Evolutionary conservation across 495 filamentous ascomycete species (phyloP), one percentile per base, ranked within the genome.

Genomic region (Margaritispora aquatica): DNA sequence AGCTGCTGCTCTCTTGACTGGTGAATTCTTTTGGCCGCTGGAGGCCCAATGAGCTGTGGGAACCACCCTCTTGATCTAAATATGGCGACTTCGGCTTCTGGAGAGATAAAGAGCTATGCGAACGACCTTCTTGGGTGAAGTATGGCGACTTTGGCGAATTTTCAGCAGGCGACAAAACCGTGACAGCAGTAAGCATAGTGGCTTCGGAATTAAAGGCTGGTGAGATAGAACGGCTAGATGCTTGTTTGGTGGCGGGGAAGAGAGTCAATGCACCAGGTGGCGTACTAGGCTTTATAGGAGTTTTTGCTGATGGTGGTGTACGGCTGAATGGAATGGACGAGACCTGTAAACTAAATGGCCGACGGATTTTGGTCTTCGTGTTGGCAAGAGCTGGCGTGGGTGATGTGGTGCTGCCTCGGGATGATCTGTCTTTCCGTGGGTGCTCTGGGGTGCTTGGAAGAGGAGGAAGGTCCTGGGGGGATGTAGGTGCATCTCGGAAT

Each of bases 321-420:
- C 38, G 38, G 8, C 3, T 44, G 38, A 44, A 44, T 15, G 38
- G 4, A 2, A 17, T 44, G 4, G 38, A 8, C 11, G 38, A 44
- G 19, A 58, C 46, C 57, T 64, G 61, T 55, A 62, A 58, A 47
- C 57, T 61, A 23, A 47, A 51, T 22, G 59, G 62, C 1, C 66
- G 66, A 1, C 53, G 57, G 1, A 62, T 38, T 23, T 61, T 63
- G 15, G 55, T 29, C 26, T 52, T 57, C 21, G 60, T 55, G 34
- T 61, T 63, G 23, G 53, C 50, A 8, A 53, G 22, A n/a, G 51
- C 23, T 19, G 60, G 60, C 20, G 53, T 34, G 21, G 60, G 57
- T 9, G 58, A 36, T 0, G 27, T 23, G 19, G 50, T 31, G 29
- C n/a, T 34, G 9, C 31, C 22, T n/a, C 19, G 23, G n/a, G 22